Percentiles rank a stretch among this genome's conserved stretches.
Evolutionary conservation across 2,329 filamentous ascomycete genomes (phyloP).

Genomic region (Colletotrichum spinosum): DNA sequence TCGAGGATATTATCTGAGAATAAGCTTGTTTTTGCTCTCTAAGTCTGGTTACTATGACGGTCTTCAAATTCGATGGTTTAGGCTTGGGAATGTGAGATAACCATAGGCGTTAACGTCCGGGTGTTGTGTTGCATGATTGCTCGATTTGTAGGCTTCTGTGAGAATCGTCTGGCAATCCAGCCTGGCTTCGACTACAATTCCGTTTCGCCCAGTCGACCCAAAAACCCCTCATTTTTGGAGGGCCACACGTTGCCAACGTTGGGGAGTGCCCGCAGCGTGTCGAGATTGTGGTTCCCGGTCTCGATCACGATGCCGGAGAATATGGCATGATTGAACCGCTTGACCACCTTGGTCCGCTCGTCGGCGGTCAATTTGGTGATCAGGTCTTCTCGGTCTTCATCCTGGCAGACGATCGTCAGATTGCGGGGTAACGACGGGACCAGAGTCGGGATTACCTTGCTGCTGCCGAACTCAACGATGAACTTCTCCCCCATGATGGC

Average conservation of each 20-base stretch:
- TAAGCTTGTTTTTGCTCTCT: no score
- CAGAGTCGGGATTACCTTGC: constrained; percentile 8
- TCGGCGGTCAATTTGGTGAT: constrained; percentile 21
- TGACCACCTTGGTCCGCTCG: constrained; percentile 26
- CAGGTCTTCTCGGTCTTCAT: constrained; percentile 26
- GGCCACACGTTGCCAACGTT: constrained; percentile 53
- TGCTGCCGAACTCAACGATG: constrained; percentile 34
- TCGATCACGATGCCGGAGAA: constrained; percentile 50
- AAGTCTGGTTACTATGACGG: no score
- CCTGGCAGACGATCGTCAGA: constrained; percentile 9
- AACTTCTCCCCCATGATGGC: constrained; percentile 32
- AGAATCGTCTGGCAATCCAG: no score
- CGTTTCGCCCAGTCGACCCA: constrained; percentile 6
- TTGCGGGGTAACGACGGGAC: not conserved
- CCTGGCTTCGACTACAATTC: not conserved
- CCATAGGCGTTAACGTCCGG: no score
- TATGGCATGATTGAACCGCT: constrained; percentile 41
- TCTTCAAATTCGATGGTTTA: no score
- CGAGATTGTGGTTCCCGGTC: constrained; percentile 48
- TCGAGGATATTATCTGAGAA: no score
- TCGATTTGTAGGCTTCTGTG: no score
- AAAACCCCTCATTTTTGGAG: constrained; percentile 31
- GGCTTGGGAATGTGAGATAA: no score
- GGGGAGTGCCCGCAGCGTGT: constrained; percentile 46
- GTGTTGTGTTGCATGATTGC: no score